Evolutionary conservation across 495 filamentous ascomycete species (phyloP).

Genomic region (Penicillium paradoxum): DNA sequence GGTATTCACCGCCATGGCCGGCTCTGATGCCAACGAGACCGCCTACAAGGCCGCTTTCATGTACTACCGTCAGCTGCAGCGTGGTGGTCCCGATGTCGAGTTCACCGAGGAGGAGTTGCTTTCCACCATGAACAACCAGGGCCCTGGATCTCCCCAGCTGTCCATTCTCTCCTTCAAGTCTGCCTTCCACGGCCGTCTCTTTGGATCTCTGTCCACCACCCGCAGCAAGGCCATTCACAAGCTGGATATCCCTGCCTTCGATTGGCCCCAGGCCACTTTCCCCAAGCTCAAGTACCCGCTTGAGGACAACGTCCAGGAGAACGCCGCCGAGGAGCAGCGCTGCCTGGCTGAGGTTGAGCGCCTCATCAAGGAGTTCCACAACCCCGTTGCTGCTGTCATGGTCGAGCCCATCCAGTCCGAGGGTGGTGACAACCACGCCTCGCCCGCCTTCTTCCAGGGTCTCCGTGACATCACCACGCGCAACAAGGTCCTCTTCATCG

Average conservation of each 20-base stretch:
- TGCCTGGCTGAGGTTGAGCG: conserved; percentile 87
- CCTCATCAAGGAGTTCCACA: conserved; percentile 75
- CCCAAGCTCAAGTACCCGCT: conserved; percentile 87
- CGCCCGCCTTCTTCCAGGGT: conserved; percentile 84
- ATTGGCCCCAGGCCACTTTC: conserved; percentile 97
- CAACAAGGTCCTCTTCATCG: conserved; percentile 85
- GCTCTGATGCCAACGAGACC: conserved; percentile 97
- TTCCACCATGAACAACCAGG: conserved; percentile 78
- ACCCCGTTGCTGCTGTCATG: conserved; percentile 84
- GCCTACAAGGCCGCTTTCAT: conserved; percentile 99
- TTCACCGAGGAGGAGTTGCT: conserved; percentile 79
- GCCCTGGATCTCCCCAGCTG: conserved; percentile 75
- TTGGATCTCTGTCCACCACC: conserved; percentile 87
- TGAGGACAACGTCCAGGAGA: conserved; percentile 75
- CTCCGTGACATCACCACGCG: conserved; percentile 82
- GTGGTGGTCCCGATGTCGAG: conserved; percentile 74
- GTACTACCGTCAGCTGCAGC: conserved; percentile 84
- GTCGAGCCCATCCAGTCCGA: conserved; percentile 98
- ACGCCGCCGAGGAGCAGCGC: conserved; percentile 74
- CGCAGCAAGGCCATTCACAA: conserved; percentile 98
- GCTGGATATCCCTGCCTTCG: conserved; percentile 95
- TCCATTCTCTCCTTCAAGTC: conserved; percentile 92
- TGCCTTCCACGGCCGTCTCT: conserved; percentile 93
- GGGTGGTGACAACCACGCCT: conserved; percentile 98
- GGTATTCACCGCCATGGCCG: conserved; percentile 94